Base-by-base conservation (phyloP, 306 rosid genomes). In the Medicago arabica region DNA sequence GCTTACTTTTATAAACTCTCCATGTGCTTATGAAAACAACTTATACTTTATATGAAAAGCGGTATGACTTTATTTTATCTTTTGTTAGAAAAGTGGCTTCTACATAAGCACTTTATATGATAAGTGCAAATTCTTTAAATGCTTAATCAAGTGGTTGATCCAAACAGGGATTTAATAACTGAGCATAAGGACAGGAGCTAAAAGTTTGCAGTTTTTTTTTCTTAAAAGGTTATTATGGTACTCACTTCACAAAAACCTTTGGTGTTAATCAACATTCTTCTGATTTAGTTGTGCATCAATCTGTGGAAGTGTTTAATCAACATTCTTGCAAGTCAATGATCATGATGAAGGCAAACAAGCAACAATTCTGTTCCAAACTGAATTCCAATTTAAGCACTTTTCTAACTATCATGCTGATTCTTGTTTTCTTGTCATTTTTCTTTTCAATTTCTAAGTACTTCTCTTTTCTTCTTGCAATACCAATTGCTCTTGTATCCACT, bases 291-390 rank as follows among this genome's bases (percentile, higher is more conserved):
- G 31, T 28, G 31, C 31, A 28, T 28, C 31, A 28, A 28, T 3
- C 31, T 3, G 31, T 28, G 31, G 31, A 28, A 28, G 31, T 28
- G 31, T 28, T 28, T 28, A 28, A 28, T 28, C 31, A 28, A 50
- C 54, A 43, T 62, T 61, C 23, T 60, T 60, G 17, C 36, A 19
- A 61, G 65, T 53, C 71, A 79, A 28, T 58, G 76, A 66, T 57
- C 38, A 88, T 87, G 91, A 86, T 74, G 69, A 79, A 86, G 76
- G 41, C 67, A 82, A 60, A 72, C 65, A 67, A 76, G 69, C 84
- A 72, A 13, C 68, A 51, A 15, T 54, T 58, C 16, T 74, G 31
- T 41, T 84, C 76, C 28, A 36, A 70, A 23, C 72, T 80, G 39
- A 61, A 28, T 41, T 86, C 78, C 31, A 36, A 73, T 39, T 71